Evolutionary conservation across 441 rosid genomes (phyloP).

Genomic region (Kokia cookei): DNA sequence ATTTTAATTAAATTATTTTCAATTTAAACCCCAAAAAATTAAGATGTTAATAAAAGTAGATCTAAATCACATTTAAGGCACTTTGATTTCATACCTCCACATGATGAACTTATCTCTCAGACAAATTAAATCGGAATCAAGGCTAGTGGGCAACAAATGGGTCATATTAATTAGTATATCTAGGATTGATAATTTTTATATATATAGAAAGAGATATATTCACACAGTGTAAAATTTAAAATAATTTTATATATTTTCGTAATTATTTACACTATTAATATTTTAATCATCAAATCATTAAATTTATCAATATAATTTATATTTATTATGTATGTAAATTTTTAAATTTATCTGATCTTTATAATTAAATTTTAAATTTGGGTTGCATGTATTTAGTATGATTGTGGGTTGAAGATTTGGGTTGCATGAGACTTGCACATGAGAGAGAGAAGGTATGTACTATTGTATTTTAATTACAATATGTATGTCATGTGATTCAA

Average conservation of each 20-base stretch:
- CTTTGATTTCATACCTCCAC: conserved; percentile 2
- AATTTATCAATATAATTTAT: not conserved
- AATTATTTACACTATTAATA: too few relatives aligned
- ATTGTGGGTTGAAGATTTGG: conserved; percentile 12
- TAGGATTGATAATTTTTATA: conserved; percentile 1
- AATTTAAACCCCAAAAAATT: not conserved
- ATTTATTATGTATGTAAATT: not conserved
- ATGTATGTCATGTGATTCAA: too few relatives aligned
- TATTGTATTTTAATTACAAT: too few relatives aligned
- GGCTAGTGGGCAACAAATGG: not conserved
- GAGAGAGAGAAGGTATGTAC: not conserved
- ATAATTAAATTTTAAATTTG: too few relatives aligned
- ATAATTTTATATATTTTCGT: too few relatives aligned
- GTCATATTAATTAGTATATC: conserved; percentile 28
- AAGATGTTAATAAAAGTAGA: not conserved
- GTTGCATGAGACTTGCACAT: conserved; percentile 18
- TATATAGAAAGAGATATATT: not conserved
- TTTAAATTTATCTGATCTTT: not conserved
- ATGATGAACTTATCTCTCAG: not conserved
- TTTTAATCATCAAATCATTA: rapidly evolving
- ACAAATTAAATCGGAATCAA: conserved; percentile 15
- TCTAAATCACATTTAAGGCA: not conserved
- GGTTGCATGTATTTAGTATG: not conserved
- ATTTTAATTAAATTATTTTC: not conserved
- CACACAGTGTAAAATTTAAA: too few relatives aligned